Conservation (phyloP, 2,329 filamentous ascomycete genomes). For the Botrytis cinerea region DNA sequence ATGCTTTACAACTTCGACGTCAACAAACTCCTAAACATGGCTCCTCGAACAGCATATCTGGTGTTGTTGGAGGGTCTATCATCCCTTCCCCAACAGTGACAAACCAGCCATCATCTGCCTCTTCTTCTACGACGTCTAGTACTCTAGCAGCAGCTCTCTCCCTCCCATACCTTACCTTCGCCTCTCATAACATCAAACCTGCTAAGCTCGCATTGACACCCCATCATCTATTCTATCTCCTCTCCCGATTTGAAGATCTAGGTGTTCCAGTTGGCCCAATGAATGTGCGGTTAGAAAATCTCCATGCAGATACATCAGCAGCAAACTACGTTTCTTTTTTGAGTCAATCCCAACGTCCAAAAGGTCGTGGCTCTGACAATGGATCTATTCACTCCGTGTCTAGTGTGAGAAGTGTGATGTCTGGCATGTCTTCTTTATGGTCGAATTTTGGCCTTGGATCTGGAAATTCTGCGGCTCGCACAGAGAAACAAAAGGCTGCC, state of each 20-base stretch:
- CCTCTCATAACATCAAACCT: conserved; percentile 82
- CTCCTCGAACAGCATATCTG: conserved; percentile 64
- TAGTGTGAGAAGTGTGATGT: conserved; percentile 96
- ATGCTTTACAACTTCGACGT: conserved; percentile 84
- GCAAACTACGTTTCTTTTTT: conserved; percentile 96
- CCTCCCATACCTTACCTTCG: conserved; percentile 79
- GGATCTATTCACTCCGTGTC: conserved; percentile 95
- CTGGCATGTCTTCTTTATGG: conserved; percentile 93
- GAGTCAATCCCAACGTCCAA: conserved; percentile 77
- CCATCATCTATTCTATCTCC: conserved; percentile 94
- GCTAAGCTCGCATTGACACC: conserved; percentile 90
- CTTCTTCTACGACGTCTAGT: conserved; percentile 67
- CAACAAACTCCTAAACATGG: conserved; percentile 70
- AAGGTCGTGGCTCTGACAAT: conserved; percentile 76
- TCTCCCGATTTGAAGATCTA: conserved; percentile 93
- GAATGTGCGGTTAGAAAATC: conserved; percentile 93
- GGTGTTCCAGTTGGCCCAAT: conserved; percentile 89
- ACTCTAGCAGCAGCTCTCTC: conserved; percentile 84
- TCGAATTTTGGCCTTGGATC: conserved; percentile 81
- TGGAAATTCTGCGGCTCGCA: conserved; percentile 76
- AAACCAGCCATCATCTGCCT: conserved; percentile 60
- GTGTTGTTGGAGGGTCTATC: conserved; percentile 51
- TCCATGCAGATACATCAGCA: conserved; percentile 82
- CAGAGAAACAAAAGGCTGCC: conserved; percentile 85
- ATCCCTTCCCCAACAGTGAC: conserved; percentile 50